Base-by-base conservation (phyloP, 164 flowering plant species). In the Santalum album region DNA sequence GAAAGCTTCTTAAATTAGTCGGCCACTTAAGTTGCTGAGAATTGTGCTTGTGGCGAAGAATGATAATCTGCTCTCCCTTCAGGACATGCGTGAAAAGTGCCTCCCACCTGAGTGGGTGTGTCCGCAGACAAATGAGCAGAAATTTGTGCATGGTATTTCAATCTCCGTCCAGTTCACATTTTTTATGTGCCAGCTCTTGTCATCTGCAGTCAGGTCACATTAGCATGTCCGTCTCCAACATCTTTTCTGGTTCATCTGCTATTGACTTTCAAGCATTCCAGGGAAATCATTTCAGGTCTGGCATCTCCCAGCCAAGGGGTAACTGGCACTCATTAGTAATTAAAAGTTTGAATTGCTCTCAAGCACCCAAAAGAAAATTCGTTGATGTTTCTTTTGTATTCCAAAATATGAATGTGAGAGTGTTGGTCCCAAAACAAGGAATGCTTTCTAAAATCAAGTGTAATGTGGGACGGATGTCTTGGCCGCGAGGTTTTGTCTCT, bases 51-150 rank as follows among this genome's bases (percentile, higher is more conserved):
- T 70, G 44, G 61, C 46, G 71, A 45, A 72, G 39, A 54, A 84
- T 81, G 86, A 61, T 56, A 24, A 55, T 54, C 55, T 66, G 62
- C 55, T 65, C 75, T 66, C 71, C 79, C 22, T 54, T 78, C 53
- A 74, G 57, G 24, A 60, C 70, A 16, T 65, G 74, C 61, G 51
- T 63, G 22, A 85, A 65, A 61, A 65, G 51, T 45, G 61, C 67
- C 6, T 52, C 73, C 53, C 45, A 25, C 54, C 56, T 72, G 39
- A 67, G 68, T 51, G 65, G 58, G 20, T 65, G 52, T 53, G 40
- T 57, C 25, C 71, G 65, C 38, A 65, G 64, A 59, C 74, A 70
- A 32, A 76, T 75, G 74, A 66, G 62, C 49, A 64, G 63, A 63
- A 66, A 66, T 49, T 47, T 72, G 25, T 70, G 62, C 54, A 35